Conservation (phyloP, 257 asterid genomes). For the Solanum gandarillasii region DNA sequence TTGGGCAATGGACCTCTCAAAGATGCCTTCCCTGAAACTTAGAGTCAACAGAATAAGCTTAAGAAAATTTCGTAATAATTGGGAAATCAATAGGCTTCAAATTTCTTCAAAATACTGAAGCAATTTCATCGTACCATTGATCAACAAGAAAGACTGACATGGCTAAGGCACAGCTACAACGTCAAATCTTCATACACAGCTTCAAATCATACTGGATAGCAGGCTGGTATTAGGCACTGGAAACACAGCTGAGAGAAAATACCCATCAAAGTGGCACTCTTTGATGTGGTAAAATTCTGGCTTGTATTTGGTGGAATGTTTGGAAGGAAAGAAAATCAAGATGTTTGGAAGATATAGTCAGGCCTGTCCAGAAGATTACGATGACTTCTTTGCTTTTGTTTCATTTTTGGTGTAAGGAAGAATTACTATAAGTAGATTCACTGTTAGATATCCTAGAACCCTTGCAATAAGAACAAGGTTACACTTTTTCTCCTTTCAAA, state of each 20-base stretch:
- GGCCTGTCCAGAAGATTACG: not conserved
- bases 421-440: not conserved
- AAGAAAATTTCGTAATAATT: not conserved
- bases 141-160: not conserved
- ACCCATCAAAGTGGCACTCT: not conserved
- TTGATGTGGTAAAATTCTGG: not conserved
- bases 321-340: not conserved
- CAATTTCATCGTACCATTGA: not conserved
- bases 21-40: not conserved
- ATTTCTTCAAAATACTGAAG: not conserved
- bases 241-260: not conserved
- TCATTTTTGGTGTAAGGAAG: not conserved
- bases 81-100: not conserved
- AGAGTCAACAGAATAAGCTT: not conserved
- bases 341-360: not conserved
- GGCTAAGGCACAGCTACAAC: not conserved
- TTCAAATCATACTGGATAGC: not conserved
- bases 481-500: not conserved
- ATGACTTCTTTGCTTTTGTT: not conserved
- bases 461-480: not conserved
- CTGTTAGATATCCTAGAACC: not conserved
- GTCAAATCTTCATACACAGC: not conserved
- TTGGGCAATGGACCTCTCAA: not conserved
- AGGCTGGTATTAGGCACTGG: not conserved
- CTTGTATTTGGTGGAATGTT: not conserved